Base-by-base conservation (phyloP, 2,329 filamentous ascomycete species). In the Coleophoma eucalyptorum region DNA sequence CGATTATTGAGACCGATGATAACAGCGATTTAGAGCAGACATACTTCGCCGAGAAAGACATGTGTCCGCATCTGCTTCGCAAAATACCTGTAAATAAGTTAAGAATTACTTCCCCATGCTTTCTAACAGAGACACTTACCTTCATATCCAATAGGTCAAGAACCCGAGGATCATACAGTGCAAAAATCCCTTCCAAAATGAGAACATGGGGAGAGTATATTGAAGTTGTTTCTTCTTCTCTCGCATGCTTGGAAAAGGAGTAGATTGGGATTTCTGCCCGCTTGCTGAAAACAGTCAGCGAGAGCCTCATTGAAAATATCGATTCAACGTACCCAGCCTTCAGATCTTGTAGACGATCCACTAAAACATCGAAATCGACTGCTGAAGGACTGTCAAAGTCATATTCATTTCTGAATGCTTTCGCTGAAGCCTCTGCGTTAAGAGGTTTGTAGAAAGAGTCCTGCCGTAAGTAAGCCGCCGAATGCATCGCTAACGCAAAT, bases 381-480 rank as follows among this genome's bases (percentile, higher is more conserved):
- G 94, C 92, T 70, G 92, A 84, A 13, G 94, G 94, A 8, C 92
- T 86, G 68, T 99, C 94, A 71, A 99, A 97, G 66, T 99, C 94
- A 69, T 89, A 96, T 66, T 97, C 90, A 65, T 96, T 97, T 53
- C 74, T 74, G 70, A 97, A 96, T 0, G 94, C 94, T 61, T 83
- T 80, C 57, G 76, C 82, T 48, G 90, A 93, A 65, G 94, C 78
- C 64, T 92, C 91, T 2, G 84, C 77, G 16, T 83, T 87, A 60
- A 99, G 74, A 16, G 86, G 87, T 72, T 97, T 97, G 74, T 99
- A 99, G 70, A 96, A 99, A 12, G 93, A 97, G 70, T 99, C 94
- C 90, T 96, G 62, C 55, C 50, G 35, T 46, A 16, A 57, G 48
- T 35, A 33, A 48, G 20, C 12, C 8, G 40, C 37, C 19, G 10